These are phyloP conservation scores for Mycena belliarum DNA, from an alignment of 768 basidiomycete genomes.

Conservation along the genomic window DNA sequence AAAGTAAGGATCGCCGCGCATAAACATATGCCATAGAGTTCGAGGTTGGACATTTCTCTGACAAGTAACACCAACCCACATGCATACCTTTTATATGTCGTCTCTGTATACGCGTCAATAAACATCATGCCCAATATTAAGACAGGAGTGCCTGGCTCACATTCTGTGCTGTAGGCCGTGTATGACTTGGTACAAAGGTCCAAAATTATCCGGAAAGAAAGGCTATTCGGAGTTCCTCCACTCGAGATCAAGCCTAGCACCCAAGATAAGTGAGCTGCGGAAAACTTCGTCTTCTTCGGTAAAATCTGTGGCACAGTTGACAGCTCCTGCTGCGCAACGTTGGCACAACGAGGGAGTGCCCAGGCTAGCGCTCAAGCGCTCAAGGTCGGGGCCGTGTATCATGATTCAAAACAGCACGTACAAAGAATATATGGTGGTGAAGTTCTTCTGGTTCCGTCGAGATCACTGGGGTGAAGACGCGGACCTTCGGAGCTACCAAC, in stretches of 20 bases:
- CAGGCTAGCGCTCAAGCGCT: neutral
- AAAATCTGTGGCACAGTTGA: neutral
- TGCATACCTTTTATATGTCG: constrained; percentile 13
- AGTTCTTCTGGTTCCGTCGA: no score
- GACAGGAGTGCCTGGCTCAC: neutral
- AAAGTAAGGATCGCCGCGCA: constrained; percentile 6
- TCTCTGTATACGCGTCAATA: constrained; percentile 10
- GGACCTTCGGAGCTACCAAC: no score
- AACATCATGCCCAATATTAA: neutral
- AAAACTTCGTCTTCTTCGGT: neutral
- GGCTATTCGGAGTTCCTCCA: neutral
- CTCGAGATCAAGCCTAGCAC: neutral
- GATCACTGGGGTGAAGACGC: no score
- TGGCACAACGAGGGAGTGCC: no score
- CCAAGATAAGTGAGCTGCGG: constrained; percentile 2
- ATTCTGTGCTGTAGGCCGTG: neutral
- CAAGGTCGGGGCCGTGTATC: neutral
- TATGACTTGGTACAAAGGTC: neutral
- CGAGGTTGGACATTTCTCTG: constrained; percentile 17
- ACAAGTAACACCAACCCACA: constrained; percentile 5
- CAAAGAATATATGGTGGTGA: no score
- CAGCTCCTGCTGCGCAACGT: neutral
- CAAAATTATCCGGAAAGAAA: neutral
- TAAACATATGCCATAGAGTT: constrained; percentile 18
- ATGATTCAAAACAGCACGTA: neutral